A percentile compares a stretch with the other conserved stretches of the same genome.
phyloP scores from a whole-genome alignment of 2,329 filamentous ascomycete genomes.

The Colletotrichum graminicola region DNA sequence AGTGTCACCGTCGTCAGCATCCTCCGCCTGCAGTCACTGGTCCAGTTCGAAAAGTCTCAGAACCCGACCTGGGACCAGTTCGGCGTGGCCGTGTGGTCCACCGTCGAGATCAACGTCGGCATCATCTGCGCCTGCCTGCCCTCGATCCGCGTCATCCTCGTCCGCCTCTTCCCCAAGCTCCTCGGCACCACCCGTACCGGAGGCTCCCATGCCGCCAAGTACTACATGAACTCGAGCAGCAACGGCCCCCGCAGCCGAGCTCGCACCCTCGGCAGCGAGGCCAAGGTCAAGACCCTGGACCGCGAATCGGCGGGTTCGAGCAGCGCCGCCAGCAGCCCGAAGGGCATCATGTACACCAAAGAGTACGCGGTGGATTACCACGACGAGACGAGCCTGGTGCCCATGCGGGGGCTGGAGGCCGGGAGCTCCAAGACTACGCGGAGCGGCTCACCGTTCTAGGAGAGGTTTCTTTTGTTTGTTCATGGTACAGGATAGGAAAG shows the following conservation, averaged over 20 bases:
- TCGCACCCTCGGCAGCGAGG: constrained; percentile 34
- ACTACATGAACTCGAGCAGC: constrained; percentile 36
- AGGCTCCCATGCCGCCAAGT: constrained; percentile 29
- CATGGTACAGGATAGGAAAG: not conserved
- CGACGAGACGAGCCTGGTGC: constrained; percentile 50
- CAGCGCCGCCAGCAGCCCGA: constrained; percentile 17
- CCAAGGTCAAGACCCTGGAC: constrained; percentile 33
- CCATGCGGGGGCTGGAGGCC: constrained; percentile 46
- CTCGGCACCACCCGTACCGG: constrained; percentile 46
- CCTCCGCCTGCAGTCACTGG: constrained; percentile 51
- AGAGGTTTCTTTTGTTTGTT: constrained; percentile 15
- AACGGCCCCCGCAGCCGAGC: constrained; percentile 41
- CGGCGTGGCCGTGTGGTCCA: constrained; percentile 52
- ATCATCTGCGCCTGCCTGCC: constrained; percentile 56
- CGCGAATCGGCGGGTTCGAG: constrained; percentile 16
- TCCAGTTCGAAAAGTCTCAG: constrained; percentile 47
- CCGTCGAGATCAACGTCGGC: constrained; percentile 54
- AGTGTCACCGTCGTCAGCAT: constrained; percentile 56
- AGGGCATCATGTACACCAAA: constrained; percentile 51
- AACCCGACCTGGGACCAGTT: constrained; percentile 54
- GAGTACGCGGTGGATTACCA: constrained; percentile 53
- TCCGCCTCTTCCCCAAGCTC: constrained; percentile 54
- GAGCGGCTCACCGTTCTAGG: constrained; percentile 32
- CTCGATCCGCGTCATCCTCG: constrained; percentile 51
- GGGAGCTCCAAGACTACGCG: constrained; percentile 34